Base-by-base conservation (phyloP, 2,329 filamentous ascomycete genomes). In the Nemania abortiva region DNA sequence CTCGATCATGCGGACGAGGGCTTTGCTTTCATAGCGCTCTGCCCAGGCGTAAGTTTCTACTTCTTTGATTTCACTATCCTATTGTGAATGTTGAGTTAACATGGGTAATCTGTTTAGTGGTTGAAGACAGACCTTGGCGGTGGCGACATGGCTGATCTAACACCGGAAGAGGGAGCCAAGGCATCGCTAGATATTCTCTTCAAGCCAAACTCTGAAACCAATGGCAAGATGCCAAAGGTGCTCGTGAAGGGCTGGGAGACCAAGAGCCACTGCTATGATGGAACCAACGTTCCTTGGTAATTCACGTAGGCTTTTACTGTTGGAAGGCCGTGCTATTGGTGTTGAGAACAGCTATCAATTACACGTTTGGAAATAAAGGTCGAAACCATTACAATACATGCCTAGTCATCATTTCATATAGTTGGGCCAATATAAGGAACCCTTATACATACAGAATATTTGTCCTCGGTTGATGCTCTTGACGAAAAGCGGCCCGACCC, bases 71-170 rank as follows among this genome's bases (percentile, higher is more conserved):
- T 6, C 37, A 5, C 24, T 2, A 27, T 27, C 24, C 24, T 27
- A 27, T 27, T 27, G 24, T 2, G 24, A 27, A 27, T 27, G 24
- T 27, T 27, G 24, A 27, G 24, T 27, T 27, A 27, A 27, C 24
- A 27, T 27, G 24, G 24, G 5, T 27, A 11, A 1, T 34, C 7
- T 39, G 20, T 37, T 27, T 15, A 84, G 83, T 86, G 84, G 84
- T 68, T 85, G 3, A 79, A 79, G 63, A 86, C 84, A 0, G 82
- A 85, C 11, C 70, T 85, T n/a, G 83, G 83, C 4, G 70, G 70
- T 31, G 77, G 79, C 24, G 62, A 77, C 0, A 65, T 73, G 15
- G 84, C 84, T 3, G 83, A 86, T 71, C 74, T 86, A 1, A 75
- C 80, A 0, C 77, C 81, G 1, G 79, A 82, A 39, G 74, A 78